Evolutionary conservation across 1,284 basidiomycete genomes (phyloP), one percentile per base, ranked within the genome.

Genomic region (Trametes pubescens): DNA sequence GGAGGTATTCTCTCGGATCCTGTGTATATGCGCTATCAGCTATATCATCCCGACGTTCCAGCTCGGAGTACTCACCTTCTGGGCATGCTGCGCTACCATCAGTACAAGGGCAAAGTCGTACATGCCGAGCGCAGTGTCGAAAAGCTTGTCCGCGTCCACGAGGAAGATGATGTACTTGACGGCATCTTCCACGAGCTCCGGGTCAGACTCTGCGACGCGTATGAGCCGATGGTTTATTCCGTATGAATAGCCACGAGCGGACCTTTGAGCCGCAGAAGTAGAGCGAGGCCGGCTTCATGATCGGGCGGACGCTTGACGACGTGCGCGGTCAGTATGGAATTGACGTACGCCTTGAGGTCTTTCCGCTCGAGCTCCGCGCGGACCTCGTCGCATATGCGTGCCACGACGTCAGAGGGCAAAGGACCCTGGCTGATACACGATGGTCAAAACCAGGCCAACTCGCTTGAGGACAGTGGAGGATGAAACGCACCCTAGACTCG

Each of bases 131-230:
- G 98, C 98, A 6, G 93, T 93, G 74, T 99, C 90, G 79, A 96
- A 99, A 2, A 99, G 84, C 66, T 86, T 86, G 72, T 99, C 90
- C 0, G 96, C 95, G 73, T 99, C 95, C 18, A 95, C 95, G 35
- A 99, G 86, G 84, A 99, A 99, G 76, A 99, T 98, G 76, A 99
- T 92, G 74, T 99, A 99, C 76, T 97, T 98, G 72, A 99, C 93
- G 2, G 97, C 97, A 61, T 98, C 96, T 74, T 99, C 95, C 5
- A 98, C 94, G 0, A 95, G 79, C 43, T 88, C 84, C 0, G 91
- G 86, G 67, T 94, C 86, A 10, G 81, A 82, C 29, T 88, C 94
- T 95, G 70, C 47, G 32, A 58, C 26, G n/a, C 7, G 52, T 18
- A 29, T 51, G 16, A 49, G 56, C 44, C 16, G 9, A 21, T 24